These are phyloP conservation scores for Metroxylon sagu DNA, from an alignment of 176 grass and related monocot genomes.

Conservation along the genomic window DNA sequence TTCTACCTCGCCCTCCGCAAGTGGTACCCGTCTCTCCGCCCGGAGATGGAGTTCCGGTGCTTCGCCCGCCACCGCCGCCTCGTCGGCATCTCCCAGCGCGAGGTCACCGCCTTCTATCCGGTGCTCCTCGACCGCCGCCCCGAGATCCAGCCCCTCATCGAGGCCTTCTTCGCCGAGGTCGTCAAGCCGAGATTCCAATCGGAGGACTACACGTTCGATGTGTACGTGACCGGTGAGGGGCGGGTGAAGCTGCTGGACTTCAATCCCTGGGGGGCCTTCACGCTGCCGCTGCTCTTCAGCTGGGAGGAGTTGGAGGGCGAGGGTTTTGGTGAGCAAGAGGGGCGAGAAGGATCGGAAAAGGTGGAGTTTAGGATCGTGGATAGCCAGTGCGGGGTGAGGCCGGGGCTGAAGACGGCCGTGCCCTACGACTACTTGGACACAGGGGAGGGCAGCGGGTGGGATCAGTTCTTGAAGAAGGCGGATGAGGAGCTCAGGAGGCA, in stretches of 20 bases:
- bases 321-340: background rate
- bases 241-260: conserved; percentile 75
- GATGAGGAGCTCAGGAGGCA: conserved; percentile 64
- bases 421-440: conserved; percentile 90
- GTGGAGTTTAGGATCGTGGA: conserved; percentile 64
- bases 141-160: conserved; percentile 21
- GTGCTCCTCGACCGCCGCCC: conserved; percentile 37
- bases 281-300: conserved; percentile 55
- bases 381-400: conserved; percentile 61
- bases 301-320: conserved; percentile 67
- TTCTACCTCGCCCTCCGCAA: conserved; percentile 74
- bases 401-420: conserved; percentile 82
- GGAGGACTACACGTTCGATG: conserved; percentile 63
- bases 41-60: conserved; percentile 87
- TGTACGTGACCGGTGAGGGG: conserved; percentile 38
- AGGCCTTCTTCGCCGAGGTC: conserved; percentile 45
- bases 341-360: background rate
- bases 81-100: conserved; percentile 60
- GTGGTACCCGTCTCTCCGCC: conserved; percentile 59
- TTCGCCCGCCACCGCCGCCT: conserved; percentile 44
- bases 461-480: conserved; percentile 75
- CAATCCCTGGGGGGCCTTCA: conserved; percentile 81
- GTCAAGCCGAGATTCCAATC: conserved; percentile 44
- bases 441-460: conserved; percentile 84
- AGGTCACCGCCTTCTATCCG: conserved; percentile 78